Base-by-base conservation (phyloP, 1,284 basidiomycete genomes). In the Macrocystidia cucumis region DNA sequence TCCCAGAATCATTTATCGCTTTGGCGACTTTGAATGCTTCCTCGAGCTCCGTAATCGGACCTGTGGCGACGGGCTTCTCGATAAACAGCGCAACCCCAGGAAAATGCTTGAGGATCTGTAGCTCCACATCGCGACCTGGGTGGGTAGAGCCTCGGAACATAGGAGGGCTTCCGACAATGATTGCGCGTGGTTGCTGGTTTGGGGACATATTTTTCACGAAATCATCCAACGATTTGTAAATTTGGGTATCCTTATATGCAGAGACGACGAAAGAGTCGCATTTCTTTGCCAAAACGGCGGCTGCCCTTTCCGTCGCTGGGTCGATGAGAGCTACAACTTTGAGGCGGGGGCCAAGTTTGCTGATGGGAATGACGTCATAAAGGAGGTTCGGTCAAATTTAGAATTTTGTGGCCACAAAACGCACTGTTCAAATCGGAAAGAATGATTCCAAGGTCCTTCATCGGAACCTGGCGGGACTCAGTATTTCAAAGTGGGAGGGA, bases 291-390 rank as follows among this genome's bases (percentile, higher is more conserved):
- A 98, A 78, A 20, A 89, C 89, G 9, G 74, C 63, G 9, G 78
- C 70, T 12, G 92, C 91, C 41, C 91, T 89, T 27, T 87, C 82
- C 38, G 76, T 68, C 9, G 80, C 82, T 19, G 96, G 95, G 59
- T 98, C 95, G 51, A 98, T 87, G 39, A 98, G 70, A 9, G 91
- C 95, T 37, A 91, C 78, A 36, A 98, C 91, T 61, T 96, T 97
- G 60, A 98, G 84, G 50, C 95, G 89, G 14, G 83, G 87, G 30
- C 95, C 95, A 42, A 98, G 86, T 69, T 98, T 97, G 67, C 85
- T 93, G 59, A 6, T 37, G 24, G 9, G 12, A 12, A 25, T 34
- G 44, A 38, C 25, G 40, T 44, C n/a, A n/a, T n/a, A n/a, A n/a
- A n/a, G n/a, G n/a, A n/a, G n/a, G n/a, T n/a, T n/a, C n/a, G 28